Evolutionary conservation across 192 early-diverging fungal species (phyloP).

Genomic region (Coemansia sp.): DNA sequence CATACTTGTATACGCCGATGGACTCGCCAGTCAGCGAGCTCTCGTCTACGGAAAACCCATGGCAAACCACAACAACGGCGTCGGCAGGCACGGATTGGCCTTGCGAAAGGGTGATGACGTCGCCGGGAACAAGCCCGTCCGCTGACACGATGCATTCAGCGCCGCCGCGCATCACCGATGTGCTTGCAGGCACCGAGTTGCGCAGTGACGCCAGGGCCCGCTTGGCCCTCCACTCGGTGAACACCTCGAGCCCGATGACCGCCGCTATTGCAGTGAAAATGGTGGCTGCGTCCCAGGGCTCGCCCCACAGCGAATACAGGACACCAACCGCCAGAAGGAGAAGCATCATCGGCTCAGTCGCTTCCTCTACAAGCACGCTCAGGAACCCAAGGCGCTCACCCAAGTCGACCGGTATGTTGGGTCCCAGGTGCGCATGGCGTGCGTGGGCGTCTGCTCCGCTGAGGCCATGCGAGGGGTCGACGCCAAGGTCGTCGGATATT

Average conservation of each 20-base stretch:
- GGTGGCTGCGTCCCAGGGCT: constrained; percentile 30
- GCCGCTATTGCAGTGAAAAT: constrained; percentile 22
- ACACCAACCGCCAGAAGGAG: constrained; percentile 30
- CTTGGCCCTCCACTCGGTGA: constrained; percentile 39
- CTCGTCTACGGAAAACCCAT: constrained; percentile 76
- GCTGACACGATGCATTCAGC: constrained; percentile 30
- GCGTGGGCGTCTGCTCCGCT: constrained; percentile 24
- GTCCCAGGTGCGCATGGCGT: constrained; percentile 25
- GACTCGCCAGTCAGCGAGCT: constrained; percentile 90
- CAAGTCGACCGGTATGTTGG: constrained; percentile 36
- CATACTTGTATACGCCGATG: constrained; percentile 29
- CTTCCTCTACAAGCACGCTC: constrained; percentile 18
- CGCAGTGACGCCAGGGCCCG: constrained; percentile 23
- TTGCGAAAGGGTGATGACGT: constrained; percentile 78
- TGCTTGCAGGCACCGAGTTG: constrained; percentile 40
- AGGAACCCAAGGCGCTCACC: constrained; percentile 15
- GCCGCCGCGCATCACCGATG: constrained; percentile 35
- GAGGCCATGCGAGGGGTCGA: constrained; percentile 42
- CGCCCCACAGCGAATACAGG: constrained; percentile 47
- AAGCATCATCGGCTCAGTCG: constrained; percentile 33
- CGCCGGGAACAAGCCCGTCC: constrained; percentile 55
- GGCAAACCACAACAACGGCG: constrained; percentile 72
- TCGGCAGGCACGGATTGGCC: constrained; percentile 91
- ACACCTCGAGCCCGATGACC: constrained; percentile 21
- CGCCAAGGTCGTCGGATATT: constrained; percentile 35